Percentiles rank a stretch among this genome's conserved stretches.
Evolutionary conservation across 768 basidiomycete genomes (phyloP).

Genomic region (Tulasnella sp.): DNA sequence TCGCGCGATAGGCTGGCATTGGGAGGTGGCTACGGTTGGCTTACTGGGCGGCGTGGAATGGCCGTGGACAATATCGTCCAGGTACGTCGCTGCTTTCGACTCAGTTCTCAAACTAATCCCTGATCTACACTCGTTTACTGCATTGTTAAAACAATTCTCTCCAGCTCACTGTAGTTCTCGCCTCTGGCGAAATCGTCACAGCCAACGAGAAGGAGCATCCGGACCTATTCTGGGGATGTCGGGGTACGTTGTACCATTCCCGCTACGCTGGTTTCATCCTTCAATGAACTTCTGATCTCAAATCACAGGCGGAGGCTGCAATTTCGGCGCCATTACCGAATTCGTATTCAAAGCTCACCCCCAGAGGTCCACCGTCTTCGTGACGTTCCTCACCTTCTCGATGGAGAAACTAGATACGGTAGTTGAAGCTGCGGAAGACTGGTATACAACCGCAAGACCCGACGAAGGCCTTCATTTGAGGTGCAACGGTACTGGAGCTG

Average conservation of each 20-base stretch:
- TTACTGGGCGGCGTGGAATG: constrained; percentile 38
- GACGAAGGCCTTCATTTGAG: constrained; percentile 6
- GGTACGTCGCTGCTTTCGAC: constrained; percentile 22
- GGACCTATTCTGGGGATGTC: constrained; percentile 24
- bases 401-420: neutral
- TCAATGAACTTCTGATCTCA: neutral
- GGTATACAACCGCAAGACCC: neutral
- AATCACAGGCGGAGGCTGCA: constrained; percentile 9
- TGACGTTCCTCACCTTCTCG: neutral
- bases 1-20: constrained; percentile 42
- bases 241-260: neutral
- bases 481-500: neutral
- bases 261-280: neutral
- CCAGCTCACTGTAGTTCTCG: constrained; percentile 22
- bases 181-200: constrained; percentile 21
- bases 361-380: neutral
- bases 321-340: constrained; percentile 2
- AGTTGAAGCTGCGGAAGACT: neutral
- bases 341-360: constrained; percentile 14
- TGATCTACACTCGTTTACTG: no score
- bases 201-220: constrained; percentile 5
- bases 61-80: constrained; percentile 33
- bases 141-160: constrained; percentile 24
- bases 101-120: no score
- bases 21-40: constrained; percentile 55